Conservation (phyloP, 139 green algal species). For the Medakamo hakoo region DNA sequence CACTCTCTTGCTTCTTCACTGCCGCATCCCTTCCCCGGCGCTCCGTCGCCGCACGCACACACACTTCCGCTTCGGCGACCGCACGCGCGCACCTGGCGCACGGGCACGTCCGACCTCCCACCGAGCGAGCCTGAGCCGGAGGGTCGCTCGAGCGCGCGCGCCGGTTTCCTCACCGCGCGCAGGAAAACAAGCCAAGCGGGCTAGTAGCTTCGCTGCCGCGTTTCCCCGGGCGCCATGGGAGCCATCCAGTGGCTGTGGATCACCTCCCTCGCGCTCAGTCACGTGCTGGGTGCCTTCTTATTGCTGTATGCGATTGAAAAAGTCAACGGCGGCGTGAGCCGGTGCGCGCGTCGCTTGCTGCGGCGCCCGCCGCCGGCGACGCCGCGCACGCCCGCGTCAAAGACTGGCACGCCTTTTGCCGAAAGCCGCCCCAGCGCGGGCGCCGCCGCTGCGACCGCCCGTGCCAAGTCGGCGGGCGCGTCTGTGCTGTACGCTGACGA, state of each 20-base stretch:
- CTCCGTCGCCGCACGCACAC: too few species aligned
- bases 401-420: too few species aligned
- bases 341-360: not conserved
- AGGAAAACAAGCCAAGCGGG: not conserved
- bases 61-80: too few species aligned
- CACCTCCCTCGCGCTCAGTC: not conserved
- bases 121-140: too few species aligned
- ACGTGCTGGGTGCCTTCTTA: not conserved
- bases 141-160: too few species aligned
- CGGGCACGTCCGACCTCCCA: too few species aligned
- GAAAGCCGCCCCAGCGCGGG: not conserved
- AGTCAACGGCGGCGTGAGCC: not conserved
- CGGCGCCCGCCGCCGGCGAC: not conserved
- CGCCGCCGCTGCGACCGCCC: not conserved
- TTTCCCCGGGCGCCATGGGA: too few species aligned
- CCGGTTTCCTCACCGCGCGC: not conserved
- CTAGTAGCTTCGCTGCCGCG: too few species aligned
- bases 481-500: not conserved
- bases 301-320: constrained; percentile 6
- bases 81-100: too few species aligned
- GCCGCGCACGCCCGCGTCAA: not conserved
- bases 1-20: too few species aligned
- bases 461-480: too few species aligned
- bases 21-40: too few species aligned
- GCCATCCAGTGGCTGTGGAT: not conserved